phyloP scores from a whole-genome alignment of 768 basidiomycete genomes.

The Cystofilobasidium bisporidii region DNA sequence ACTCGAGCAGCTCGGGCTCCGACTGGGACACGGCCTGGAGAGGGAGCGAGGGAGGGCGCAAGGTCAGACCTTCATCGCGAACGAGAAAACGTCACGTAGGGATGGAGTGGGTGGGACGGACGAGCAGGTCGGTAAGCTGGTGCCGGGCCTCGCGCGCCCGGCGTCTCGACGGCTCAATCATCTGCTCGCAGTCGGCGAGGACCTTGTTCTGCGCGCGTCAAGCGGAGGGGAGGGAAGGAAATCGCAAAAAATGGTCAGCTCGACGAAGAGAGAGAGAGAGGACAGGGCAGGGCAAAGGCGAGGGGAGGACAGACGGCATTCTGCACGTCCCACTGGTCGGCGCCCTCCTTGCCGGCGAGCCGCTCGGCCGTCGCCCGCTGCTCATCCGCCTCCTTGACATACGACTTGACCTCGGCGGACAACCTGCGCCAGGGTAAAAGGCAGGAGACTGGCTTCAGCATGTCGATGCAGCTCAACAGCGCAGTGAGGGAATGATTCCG shows the following conservation, averaged over 20 bases:
- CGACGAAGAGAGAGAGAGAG: not conserved
- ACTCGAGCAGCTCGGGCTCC: slow-evolving; percentile 22
- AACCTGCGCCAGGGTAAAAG: slow-evolving; percentile 11
- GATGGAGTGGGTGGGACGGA: not conserved
- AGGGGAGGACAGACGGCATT: slow-evolving; percentile 23
- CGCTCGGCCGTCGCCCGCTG: slow-evolving; percentile 20
- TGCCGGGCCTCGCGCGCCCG: slow-evolving; percentile 28
- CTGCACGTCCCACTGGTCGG: slow-evolving; percentile 31
- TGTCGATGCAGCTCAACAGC: too few species aligned
- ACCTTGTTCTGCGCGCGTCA: slow-evolving; percentile 27
- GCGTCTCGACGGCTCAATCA: slow-evolving; percentile 30
- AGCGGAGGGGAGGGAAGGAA: not conserved
- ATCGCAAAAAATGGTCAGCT: too few species aligned
- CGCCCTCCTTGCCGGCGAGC: slow-evolving; percentile 12
- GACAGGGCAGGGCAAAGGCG: not conserved
- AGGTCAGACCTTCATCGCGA: too few species aligned
- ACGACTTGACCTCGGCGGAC: slow-evolving; percentile 26
- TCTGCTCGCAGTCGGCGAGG: slow-evolving; percentile 29
- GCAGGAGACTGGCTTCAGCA: too few species aligned
- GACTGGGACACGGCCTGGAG: slow-evolving; percentile 23
- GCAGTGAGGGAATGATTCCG: too few species aligned
- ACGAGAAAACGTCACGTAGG: too few species aligned
- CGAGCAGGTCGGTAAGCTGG: slow-evolving; percentile 29
- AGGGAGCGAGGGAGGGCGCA: too few species aligned
- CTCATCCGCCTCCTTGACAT: slow-evolving; percentile 26